phyloP scores from a whole-genome alignment of 768 basidiomycete genomes.

The Kwoniella mangroviensis region DNA sequence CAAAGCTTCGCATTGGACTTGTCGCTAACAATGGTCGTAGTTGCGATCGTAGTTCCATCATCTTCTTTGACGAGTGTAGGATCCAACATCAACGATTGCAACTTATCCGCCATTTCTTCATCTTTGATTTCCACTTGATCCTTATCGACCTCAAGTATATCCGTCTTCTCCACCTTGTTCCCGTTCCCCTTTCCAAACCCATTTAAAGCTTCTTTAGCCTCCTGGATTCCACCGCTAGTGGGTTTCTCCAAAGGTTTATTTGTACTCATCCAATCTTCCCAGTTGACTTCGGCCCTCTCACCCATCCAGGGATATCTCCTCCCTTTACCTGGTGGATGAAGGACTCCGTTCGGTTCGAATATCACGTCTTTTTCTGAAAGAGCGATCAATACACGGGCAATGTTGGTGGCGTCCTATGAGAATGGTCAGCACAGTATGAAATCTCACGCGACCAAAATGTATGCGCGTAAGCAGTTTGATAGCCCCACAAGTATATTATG shows the following conservation, averaged over 20 bases:
- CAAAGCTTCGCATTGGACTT: background rate
- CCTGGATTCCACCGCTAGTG: conserved; percentile 10
- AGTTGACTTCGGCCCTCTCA: conserved; percentile 46
- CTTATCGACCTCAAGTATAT: background rate
- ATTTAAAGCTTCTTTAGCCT: conserved; percentile 4
- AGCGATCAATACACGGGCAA: conserved; percentile 77
- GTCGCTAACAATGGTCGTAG: background rate
- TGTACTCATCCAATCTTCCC: conserved; percentile 40
- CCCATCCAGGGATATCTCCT: conserved; percentile 55
- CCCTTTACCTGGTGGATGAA: conserved; percentile 25
- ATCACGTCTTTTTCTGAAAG: conserved; percentile 72
- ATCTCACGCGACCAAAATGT: no score
- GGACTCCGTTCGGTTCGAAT: conserved; percentile 69
- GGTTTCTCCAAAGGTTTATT: conserved; percentile 6
- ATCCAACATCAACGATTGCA: background rate
- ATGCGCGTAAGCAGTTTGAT: no score
- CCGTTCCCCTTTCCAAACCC: background rate
- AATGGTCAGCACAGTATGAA: no score
- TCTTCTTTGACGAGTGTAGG: background rate
- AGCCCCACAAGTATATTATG: background rate
- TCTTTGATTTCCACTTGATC: background rate
- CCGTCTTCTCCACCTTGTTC: background rate
- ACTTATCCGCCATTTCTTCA: background rate
- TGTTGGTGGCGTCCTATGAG: conserved; percentile 81
- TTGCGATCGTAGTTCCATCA: background rate